Evolutionary conservation across 257 asterid species (phyloP).

Genomic region (Plantago ovata): DNA sequence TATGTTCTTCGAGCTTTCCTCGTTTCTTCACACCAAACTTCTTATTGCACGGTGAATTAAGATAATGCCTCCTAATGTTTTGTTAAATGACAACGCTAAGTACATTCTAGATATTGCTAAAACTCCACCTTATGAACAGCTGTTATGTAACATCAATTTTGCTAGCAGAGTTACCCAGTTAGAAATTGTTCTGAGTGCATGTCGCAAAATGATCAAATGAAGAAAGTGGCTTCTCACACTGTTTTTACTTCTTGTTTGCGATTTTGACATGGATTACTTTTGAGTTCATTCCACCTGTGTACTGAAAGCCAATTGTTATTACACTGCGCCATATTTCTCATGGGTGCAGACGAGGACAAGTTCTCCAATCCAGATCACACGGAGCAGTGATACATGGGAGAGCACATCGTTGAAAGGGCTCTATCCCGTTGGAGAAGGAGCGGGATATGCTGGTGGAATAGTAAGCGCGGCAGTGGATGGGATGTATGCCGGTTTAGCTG

Average conservation of each 20-base stretch:
- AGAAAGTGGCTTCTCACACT: too few species aligned
- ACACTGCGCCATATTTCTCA: too few species aligned
- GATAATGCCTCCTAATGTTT: background rate
- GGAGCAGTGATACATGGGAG: slow-evolving; percentile 63
- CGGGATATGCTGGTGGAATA: slow-evolving; percentile 95
- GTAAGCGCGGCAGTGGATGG: slow-evolving; percentile 98
- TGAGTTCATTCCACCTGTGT: too few species aligned
- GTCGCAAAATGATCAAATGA: too few species aligned
- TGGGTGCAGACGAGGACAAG: slow-evolving; percentile 77
- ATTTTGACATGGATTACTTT: too few species aligned
- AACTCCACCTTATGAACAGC: background rate
- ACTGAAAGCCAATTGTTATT: too few species aligned
- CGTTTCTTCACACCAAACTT: background rate
- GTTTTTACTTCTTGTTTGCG: too few species aligned
- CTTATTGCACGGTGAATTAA: background rate
- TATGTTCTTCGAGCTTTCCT: background rate
- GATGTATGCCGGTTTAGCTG: slow-evolving; percentile 76
- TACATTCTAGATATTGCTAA: background rate
- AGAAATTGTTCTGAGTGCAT: too few species aligned
- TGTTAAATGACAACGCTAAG: background rate
- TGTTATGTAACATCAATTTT: background rate
- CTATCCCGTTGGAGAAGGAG: slow-evolving; percentile 93
- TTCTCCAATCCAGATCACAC: slow-evolving; percentile 78
- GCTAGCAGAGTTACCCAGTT: too few species aligned
- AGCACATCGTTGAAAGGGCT: slow-evolving; percentile 78